A percentile compares a stretch with the other conserved stretches of the same genome.
Conservation (phyloP, 2,329 filamentous ascomycete species). For the Nannizziopsis barbatae region DNA sequence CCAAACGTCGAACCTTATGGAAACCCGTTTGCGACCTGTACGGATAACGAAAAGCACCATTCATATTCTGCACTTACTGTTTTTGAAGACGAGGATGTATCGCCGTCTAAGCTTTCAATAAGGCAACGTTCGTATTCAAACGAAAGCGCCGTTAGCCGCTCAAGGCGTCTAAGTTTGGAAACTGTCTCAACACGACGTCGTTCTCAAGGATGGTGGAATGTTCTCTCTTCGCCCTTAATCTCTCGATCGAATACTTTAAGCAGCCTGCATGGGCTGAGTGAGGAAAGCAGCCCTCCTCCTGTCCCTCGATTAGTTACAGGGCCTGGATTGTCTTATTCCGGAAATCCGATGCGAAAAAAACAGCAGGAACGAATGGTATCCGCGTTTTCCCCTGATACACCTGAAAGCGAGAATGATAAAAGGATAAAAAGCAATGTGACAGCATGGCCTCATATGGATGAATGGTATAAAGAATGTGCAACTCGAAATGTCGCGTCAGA, state of each 20-base stretch:
- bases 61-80: constrained; percentile 28
- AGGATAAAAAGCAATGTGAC: constrained; percentile 13
- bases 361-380: constrained; percentile 18
- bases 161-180: constrained; percentile 27
- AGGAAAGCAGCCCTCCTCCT: constrained; percentile 19
- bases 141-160: constrained; percentile 23
- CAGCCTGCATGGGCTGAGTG: constrained; percentile 21
- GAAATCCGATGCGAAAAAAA: constrained; percentile 8
- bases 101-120: constrained; percentile 9
- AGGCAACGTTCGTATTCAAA: constrained; percentile 21
- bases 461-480: constrained; percentile 9
- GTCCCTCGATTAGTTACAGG: constrained; percentile 19
- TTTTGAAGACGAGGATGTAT: constrained; percentile 26
- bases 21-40: constrained; percentile 13
- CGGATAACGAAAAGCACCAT: constrained; percentile 21
- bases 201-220: constrained; percentile 43
- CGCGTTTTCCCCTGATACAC: constrained; percentile 27
- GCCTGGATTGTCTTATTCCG: constrained; percentile 5
- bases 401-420: constrained; percentile 14
- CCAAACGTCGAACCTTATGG: constrained; percentile 14
- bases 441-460: constrained; percentile 17
- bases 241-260: constrained; percentile 28
- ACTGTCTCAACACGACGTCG: constrained; percentile 29
- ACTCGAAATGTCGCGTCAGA: neutral
- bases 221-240: constrained; percentile 36